Evolutionary conservation across 2,329 filamentous ascomycete genomes (phyloP).

Genomic region (Fusarium paranaense): DNA sequence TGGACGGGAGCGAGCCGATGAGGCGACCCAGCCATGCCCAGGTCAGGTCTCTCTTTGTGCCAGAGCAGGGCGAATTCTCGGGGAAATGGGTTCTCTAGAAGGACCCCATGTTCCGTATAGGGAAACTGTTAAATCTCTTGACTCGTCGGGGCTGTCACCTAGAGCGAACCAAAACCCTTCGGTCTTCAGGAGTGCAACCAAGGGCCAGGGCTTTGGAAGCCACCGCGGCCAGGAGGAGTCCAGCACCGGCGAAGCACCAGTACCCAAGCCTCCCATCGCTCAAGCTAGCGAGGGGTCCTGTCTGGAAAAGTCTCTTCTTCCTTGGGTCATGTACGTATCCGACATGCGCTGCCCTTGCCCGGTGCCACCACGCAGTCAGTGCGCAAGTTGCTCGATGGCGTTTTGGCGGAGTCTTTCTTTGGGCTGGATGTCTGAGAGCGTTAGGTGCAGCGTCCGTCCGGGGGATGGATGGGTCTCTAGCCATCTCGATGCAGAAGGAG

Average conservation of each 20-base stretch:
- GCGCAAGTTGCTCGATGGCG: conserved; percentile 28
- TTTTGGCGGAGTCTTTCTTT: conserved; percentile 25
- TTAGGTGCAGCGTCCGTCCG: conserved; percentile 16
- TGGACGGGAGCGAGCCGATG: conserved; percentile 26
- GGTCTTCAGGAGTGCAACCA: conserved; percentile 11
- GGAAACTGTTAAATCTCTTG: conserved; percentile 29
- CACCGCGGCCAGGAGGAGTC: background rate
- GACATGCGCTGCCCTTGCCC: conserved; percentile 20
- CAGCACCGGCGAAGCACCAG: background rate
- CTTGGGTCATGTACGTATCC: conserved; percentile 28
- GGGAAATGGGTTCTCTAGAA: conserved; percentile 11
- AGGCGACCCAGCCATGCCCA: conserved; percentile 5
- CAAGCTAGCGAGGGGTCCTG: conserved; percentile 10
- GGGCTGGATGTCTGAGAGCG: conserved; percentile 3
- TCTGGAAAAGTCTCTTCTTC: conserved; percentile 20
- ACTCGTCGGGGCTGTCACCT: conserved; percentile 21
- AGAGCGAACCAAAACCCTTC: conserved; percentile 6
- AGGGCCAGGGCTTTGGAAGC: conserved; percentile 15
- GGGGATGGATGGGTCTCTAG: conserved; percentile 8
- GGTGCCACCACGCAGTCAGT: conserved; percentile 36
- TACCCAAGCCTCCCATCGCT: conserved; percentile 7
- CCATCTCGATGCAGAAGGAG: conserved; percentile 4
- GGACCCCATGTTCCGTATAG: conserved; percentile 12
- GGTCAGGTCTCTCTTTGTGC: background rate
- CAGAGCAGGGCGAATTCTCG: conserved; percentile 6